Percentiles rank a stretch among this genome's conserved stretches.
These are phyloP conservation scores for Hysterangium stoloniferum DNA, from an alignment of 768 basidiomycete genomes.

Conservation along the genomic window DNA sequence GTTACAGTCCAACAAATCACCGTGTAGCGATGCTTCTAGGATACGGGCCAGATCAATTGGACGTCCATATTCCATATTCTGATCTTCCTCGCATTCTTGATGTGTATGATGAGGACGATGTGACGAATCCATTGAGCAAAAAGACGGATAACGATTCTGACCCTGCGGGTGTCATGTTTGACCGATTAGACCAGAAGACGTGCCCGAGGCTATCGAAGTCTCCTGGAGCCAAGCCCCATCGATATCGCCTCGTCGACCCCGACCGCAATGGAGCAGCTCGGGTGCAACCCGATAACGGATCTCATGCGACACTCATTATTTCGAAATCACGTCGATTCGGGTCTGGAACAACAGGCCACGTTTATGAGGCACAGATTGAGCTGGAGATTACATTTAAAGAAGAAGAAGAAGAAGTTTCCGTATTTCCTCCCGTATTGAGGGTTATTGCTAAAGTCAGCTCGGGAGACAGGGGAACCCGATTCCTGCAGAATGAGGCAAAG, in stretches of 20 bases:
- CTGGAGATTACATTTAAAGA: neutral
- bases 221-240: neutral
- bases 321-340: neutral
- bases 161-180: neutral
- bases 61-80: neutral
- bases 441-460: neutral
- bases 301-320: constrained; percentile 1
- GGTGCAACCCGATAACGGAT: neutral
- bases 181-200: neutral
- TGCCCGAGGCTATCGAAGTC: neutral
- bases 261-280: no score
- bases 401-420: neutral
- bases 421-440: neutral
- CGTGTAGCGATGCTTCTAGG: neutral
- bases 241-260: constrained; percentile 2
- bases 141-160: neutral
- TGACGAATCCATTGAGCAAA: neutral
- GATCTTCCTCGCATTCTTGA: neutral
- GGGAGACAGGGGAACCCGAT: no score
- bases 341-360: neutral
- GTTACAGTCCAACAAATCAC: no score
- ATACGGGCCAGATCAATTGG: neutral
- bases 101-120: constrained; percentile 1
- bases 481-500: neutral
- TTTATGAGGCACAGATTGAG: neutral